These are phyloP conservation scores for Setaria italica DNA, from an alignment of 202 grass and related monocot species.

Conservation along the genomic window DNA sequence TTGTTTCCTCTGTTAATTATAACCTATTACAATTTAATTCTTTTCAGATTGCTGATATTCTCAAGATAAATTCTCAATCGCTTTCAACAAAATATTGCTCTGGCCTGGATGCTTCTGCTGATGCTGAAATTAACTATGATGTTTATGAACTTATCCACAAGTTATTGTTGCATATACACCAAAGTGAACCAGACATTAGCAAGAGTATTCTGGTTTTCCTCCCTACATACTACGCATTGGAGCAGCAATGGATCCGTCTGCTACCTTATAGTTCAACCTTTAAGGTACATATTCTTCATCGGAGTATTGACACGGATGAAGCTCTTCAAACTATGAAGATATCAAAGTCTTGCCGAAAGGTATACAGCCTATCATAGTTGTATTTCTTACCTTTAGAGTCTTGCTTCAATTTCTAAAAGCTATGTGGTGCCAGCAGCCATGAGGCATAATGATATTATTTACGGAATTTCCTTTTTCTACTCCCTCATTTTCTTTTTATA, in stretches of 20 bases:
- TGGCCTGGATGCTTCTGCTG: slow-evolving; percentile 48
- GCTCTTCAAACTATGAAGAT: slow-evolving; percentile 82
- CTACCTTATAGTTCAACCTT: slow-evolving; percentile 51
- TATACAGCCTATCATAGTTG: slow-evolving; percentile 28
- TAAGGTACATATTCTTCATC: slow-evolving; percentile 90
- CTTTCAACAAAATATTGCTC: slow-evolving; percentile 60
- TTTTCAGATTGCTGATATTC: slow-evolving; percentile 69
- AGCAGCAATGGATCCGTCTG: slow-evolving; percentile 86
- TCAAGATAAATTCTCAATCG: slow-evolving; percentile 61
- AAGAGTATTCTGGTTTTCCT: slow-evolving; percentile 98
- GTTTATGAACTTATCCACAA: slow-evolving; percentile 73
- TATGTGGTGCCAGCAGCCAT: not conserved
- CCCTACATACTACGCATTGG: slow-evolving; percentile 89
- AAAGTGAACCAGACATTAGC: slow-evolving; percentile 66
- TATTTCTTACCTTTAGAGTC: slow-evolving; percentile 23
- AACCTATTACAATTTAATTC: slow-evolving; percentile 36
- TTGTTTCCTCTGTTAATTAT: slow-evolving; percentile 13
- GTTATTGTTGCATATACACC: slow-evolving; percentile 77
- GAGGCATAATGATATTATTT: slow-evolving; percentile 24
- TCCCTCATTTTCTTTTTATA: not conserved
- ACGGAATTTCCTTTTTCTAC: not conserved
- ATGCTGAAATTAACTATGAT: slow-evolving; percentile 66
- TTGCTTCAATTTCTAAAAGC: slow-evolving; percentile 5
- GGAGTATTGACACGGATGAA: slow-evolving; percentile 88
- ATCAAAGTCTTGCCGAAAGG: slow-evolving; percentile 75